Evolutionary conservation across 495 filamentous ascomycete genomes (phyloP).

Genomic region (Echria macrotheca): DNA sequence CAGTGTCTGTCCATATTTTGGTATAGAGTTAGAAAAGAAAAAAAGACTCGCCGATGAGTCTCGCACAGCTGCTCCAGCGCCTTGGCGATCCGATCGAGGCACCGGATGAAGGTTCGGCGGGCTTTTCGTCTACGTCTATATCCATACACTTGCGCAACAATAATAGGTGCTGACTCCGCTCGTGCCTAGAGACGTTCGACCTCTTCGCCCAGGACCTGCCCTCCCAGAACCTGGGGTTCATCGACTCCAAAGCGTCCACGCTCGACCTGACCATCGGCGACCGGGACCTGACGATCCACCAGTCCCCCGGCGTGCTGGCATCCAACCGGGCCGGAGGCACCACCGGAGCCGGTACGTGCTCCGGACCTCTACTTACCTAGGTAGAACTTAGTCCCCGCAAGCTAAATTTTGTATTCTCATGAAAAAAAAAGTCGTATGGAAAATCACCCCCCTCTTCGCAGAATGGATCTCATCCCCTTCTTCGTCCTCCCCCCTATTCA

Average conservation of each 20-base stretch:
- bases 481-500: conserved; percentile 60
- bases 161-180: conserved; percentile 11
- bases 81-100: conserved; percentile 9
- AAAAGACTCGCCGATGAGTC: no score
- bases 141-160: no score
- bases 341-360: conserved; percentile 72
- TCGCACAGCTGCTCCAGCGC: background rate
- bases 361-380: background rate
- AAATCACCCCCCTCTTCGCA: conserved; percentile 81
- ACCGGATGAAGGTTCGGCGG: conserved; percentile 10
- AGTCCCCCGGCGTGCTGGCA: conserved; percentile 76
- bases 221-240: conserved; percentile 69
- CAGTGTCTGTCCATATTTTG: no score
- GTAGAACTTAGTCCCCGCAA: no score
- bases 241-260: conserved; percentile 60
- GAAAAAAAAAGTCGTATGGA: conserved; percentile 67
- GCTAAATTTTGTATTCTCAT: no score
- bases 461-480: conserved; percentile 67
- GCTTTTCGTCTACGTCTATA: no score
- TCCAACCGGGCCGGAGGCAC: conserved; percentile 78
- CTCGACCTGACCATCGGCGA: conserved; percentile 65
- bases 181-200: conserved; percentile 71
- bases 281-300: conserved; percentile 70
- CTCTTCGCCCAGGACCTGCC: conserved; percentile 74
- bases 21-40: no score